Evolutionary conservation across 2,329 filamentous ascomycete genomes (phyloP).

Genomic region (Fusarium anthophilum): DNA sequence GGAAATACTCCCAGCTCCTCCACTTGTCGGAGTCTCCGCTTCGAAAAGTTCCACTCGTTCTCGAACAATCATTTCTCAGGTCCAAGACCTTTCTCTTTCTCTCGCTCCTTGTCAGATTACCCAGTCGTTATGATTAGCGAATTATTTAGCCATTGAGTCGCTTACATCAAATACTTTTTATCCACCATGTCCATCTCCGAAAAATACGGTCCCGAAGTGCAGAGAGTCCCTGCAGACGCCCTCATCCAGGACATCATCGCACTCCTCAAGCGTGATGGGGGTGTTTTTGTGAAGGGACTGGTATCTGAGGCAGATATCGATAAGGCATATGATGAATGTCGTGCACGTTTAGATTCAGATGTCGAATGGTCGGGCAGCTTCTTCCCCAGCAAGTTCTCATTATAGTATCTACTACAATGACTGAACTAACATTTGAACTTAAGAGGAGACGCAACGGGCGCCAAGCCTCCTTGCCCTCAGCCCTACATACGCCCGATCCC

Average conservation of each 20-base stretch:
- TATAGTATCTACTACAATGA: too few species aligned
- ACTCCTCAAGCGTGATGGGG: slow-evolving; percentile 10
- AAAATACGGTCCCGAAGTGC: not conserved
- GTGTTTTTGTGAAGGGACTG: not conserved
- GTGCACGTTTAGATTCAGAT: not conserved
- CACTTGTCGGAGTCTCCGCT: not conserved
- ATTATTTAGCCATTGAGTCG: not conserved
- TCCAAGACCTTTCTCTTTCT: not conserved
- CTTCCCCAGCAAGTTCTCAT: slow-evolving; percentile 4
- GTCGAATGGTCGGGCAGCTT: not conserved
- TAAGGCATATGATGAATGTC: not conserved
- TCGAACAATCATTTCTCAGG: not conserved
- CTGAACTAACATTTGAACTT: not conserved
- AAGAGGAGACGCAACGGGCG: slow-evolving; percentile 23
- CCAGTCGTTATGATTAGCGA: not conserved
- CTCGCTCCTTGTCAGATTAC: not conserved
- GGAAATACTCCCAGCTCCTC: not conserved
- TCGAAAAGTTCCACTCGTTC: not conserved
- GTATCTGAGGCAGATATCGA: not conserved
- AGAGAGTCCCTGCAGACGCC: not conserved
- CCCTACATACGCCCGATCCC: slow-evolving; percentile 18
- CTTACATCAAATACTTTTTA: fast-evolving
- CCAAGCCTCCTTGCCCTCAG: slow-evolving; percentile 21
- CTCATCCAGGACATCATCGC: not conserved
- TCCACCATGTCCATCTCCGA: not conserved